Base-by-base conservation (phyloP, 2,329 filamentous ascomycete genomes). In the Calonectria naviculata region DNA sequence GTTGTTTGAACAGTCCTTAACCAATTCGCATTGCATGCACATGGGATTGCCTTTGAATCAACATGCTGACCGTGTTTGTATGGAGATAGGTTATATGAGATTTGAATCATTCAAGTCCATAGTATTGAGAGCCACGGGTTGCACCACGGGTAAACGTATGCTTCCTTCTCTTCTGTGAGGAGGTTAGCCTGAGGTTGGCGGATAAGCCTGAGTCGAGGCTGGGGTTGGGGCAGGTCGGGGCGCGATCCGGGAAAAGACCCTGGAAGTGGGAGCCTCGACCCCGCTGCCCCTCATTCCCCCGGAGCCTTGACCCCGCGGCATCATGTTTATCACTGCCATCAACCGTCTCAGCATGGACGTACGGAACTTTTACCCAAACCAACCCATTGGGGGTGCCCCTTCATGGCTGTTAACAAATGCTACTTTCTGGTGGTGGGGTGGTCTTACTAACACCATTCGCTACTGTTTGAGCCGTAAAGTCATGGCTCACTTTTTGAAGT, bases 231-330 rank as follows among this genome's bases (percentile, higher is more conserved):
- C 63, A 38, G 24, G 28, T 56, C 63, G 63, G 63, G 47, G 38
- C 28, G 49, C 12, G 29, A 60, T 41, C 41, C 65, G 65, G 58
- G 52, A 47, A 26, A 26, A 19, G 54, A 60, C 65, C 52, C 65
- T 61, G 41, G 52, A 60, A 34, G 46, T 42, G 26, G 46, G 47
- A 38, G 49, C 29, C 26, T 42, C 54, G n/a, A 31, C 52, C 38
- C 24, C 17, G 12, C 42, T 61, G 54, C 65, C 65, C 65, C 65
- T 67, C 65, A 34, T 58, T 49, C 63, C 49, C 65, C 65, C 65
- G 31, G 54, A 60, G 29, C 54, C 42, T 49, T 67, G 42, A 67
- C 65, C 65, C 65, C 65, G 65, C 65, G 54, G 41, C 54, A 46
- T 46, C 54, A 19, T 49, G 44, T 49, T 41, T 49, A 67, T 60